Evolutionary conservation across 2,329 filamentous ascomycete species (phyloP), one percentile per base, ranked within the genome.

Genomic region (Sporothrix globosa): DNA sequence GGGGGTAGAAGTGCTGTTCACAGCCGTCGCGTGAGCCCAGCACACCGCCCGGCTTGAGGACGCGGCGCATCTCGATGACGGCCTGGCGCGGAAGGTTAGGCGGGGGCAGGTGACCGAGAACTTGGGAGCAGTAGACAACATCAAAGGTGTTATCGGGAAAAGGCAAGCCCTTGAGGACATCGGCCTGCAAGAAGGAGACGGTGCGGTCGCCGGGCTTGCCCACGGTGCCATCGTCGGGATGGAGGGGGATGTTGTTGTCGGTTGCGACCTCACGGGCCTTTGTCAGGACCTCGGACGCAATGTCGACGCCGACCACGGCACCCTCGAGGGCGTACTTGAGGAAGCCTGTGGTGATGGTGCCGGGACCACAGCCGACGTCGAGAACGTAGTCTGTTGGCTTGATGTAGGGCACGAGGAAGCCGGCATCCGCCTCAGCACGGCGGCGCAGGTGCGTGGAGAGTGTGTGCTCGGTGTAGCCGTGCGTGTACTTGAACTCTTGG

Each of bases 361-460:
- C 84, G 0, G 83, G 82, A 0, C 83, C 83, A 75, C 83, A 84
- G 68, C 83, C 83, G 44, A 84, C 77, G 72, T 85, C 83, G 68
- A 85, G 80, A 60, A 85, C 77, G 24, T 72, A 74, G 77, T 81
- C 78, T 7, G 76, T 74, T 0, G 77, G 74, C 52, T 79, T 77
- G 52, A 85, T 77, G 68, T 80, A 75, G 0, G 81, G 80, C 0
- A 85, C 69, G 0, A 85, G 76, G 74, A 83, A 81, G n/a, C 76
- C 75, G 4, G 82, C 83, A 70, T 81, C 81, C 39, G 80, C 79
- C 39, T 82, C 78, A 4, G 79, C 82, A 1, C 82, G 84, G 21
- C 83, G 81, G 73, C 77, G 76, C 19, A 76, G 76, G 74, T 83
- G 82, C 13, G 77, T 81, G 46, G 77, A 74, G 5, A 80, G 74